These are phyloP conservation scores for Phytopythium vexans DNA, from an alignment of 352 stramenopile species.

Conservation along the genomic window DNA sequence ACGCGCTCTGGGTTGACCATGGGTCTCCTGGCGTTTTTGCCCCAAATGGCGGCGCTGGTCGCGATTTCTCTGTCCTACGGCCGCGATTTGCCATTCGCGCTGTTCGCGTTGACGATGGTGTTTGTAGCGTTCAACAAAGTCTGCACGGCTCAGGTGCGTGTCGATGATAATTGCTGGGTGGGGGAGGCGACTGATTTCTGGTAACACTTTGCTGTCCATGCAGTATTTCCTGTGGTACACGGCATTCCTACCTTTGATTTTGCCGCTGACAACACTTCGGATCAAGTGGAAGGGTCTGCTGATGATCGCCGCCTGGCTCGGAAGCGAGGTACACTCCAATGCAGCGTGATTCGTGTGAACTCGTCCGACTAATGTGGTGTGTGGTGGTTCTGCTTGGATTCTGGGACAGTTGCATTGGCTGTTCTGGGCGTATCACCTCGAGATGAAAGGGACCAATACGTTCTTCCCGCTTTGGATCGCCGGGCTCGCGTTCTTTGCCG, in stretches of 20 bases:
- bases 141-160: slow-evolving; percentile 77
- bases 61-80: slow-evolving; percentile 71
- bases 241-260: slow-evolving; percentile 85
- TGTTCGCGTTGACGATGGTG: slow-evolving; percentile 97
- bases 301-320: slow-evolving; percentile 74
- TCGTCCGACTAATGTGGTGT: neutral
- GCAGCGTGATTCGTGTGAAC: neutral
- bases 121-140: slow-evolving; percentile 99
- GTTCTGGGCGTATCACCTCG: slow-evolving; percentile 86
- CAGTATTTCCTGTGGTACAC: slow-evolving; percentile 99
- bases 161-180: neutral
- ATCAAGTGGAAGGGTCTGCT: slow-evolving; percentile 60
- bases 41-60: slow-evolving; percentile 74
- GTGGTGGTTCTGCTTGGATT: neutral
- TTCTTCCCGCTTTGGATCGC: slow-evolving; percentile 88
- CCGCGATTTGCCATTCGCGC: slow-evolving; percentile 89
- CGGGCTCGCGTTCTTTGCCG: slow-evolving; percentile 86
- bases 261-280: slow-evolving; percentile 60
- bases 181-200: neutral
- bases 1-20: slow-evolving; percentile 72
- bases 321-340: slow-evolving; percentile 49
- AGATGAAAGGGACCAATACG: slow-evolving; percentile 89
- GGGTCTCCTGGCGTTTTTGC: slow-evolving; percentile 80
- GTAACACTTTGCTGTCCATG: slow-evolving; percentile 21
- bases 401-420: slow-evolving; percentile 78